phyloP scores from a whole-genome alignment of 768 basidiomycete species.

The Candolleomyces efflorescens region DNA sequence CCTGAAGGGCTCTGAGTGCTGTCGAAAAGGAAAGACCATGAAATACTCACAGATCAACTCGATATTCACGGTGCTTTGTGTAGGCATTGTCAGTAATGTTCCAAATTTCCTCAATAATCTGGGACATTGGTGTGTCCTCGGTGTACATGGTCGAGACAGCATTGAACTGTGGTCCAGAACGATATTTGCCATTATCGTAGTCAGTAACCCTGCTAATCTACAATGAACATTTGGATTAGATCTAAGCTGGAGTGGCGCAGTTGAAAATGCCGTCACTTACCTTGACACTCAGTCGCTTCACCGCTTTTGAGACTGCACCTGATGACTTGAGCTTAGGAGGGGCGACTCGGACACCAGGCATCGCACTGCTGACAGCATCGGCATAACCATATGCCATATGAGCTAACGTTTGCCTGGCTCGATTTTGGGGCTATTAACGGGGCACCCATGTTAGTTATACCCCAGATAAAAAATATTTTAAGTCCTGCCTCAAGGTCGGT shows the following conservation, averaged over 20 bases:
- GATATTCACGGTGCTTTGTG: no score
- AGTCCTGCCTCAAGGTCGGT: no score
- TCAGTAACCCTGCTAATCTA: background rate
- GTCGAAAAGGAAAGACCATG: no score
- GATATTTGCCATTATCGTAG: constrained; percentile 1
- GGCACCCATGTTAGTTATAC: no score
- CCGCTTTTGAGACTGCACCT: background rate
- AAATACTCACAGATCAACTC: no score
- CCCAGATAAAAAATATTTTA: no score
- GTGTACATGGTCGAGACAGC: background rate
- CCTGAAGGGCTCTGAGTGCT: no score
- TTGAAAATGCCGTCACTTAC: background rate
- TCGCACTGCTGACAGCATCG: background rate
- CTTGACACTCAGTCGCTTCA: background rate
- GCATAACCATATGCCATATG: background rate
- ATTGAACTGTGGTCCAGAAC: background rate
- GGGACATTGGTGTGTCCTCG: background rate
- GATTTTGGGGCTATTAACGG: background rate
- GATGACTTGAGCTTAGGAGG: background rate
- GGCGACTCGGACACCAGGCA: background rate
- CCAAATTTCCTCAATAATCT: background rate
- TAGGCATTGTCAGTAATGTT: no score
- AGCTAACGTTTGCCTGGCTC: background rate
- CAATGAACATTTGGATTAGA: no score
- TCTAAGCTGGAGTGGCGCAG: background rate